A percentile compares a stretch with the other conserved stretches of the same genome.
These are phyloP conservation scores for Beauveria bassiana DNA, from an alignment of 2,329 filamentous ascomycete genomes.

Conservation along the genomic window DNA sequence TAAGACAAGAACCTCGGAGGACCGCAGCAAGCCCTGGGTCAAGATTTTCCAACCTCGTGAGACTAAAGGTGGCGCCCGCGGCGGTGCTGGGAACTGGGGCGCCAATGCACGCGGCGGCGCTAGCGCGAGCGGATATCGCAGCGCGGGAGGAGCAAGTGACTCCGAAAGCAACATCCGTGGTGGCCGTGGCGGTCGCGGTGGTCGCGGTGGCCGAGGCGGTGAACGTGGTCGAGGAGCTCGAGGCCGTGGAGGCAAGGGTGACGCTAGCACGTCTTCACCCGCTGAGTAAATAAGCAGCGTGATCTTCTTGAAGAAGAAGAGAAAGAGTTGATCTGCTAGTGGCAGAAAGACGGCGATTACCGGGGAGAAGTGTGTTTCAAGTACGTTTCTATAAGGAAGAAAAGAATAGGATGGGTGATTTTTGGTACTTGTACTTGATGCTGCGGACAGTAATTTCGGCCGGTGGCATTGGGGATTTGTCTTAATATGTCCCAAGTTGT, in stretches of 20 bases:
- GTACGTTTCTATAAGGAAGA: constrained; percentile 1
- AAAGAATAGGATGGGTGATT: constrained; percentile 10
- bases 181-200: constrained; percentile 47
- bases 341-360: neutral
- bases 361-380: neutral
- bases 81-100: constrained; percentile 61
- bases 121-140: constrained; percentile 69
- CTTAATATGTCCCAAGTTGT: constrained; percentile 10
- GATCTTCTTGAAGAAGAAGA: neutral
- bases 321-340: neutral
- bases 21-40: constrained; percentile 71
- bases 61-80: constrained; percentile 49
- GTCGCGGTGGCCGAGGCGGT: constrained; percentile 48
- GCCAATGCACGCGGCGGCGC: constrained; percentile 55
- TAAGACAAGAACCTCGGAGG: constrained; percentile 64
- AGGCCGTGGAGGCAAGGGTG: constrained; percentile 50
- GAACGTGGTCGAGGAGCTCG: constrained; percentile 50
- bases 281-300: constrained; percentile 25
- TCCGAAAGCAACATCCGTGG: constrained; percentile 51
- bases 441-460: neutral
- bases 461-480: constrained; percentile 11
- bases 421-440: constrained; percentile 12
- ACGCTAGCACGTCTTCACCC: constrained; percentile 46
- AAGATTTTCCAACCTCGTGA: constrained; percentile 73
- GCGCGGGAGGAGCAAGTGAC: constrained; percentile 68